phyloP scores from a whole-genome alignment of 345 rosid species.

The Abelmoschus esculentus region DNA sequence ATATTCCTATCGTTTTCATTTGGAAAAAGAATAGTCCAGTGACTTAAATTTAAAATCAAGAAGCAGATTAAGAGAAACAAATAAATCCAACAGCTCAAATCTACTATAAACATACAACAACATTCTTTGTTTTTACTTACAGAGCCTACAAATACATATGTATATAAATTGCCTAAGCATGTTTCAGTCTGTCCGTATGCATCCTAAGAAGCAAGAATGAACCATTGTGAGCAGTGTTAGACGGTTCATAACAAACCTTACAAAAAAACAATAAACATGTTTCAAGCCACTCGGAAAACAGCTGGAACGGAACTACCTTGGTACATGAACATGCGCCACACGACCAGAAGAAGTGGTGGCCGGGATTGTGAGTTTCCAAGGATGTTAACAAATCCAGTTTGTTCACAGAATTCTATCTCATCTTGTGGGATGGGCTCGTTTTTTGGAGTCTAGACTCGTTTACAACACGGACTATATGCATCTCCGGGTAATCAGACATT shows the following conservation, averaged over 20 bases:
- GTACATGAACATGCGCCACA: not conserved
- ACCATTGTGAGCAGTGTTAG: not conserved
- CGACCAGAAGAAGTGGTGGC: constrained; percentile 15
- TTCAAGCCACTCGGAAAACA: not conserved
- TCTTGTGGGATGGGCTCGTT: not conserved
- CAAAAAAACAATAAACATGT: not conserved
- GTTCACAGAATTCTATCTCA: constrained; percentile 13
- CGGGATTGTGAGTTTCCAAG: constrained; percentile 10
- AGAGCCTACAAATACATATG: not conserved
- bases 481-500: constrained; percentile 24
- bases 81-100: no score
- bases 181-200: not conserved
- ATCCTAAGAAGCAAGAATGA: not conserved
- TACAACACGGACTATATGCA: not conserved
- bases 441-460: constrained; percentile 9
- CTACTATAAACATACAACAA: not conserved
- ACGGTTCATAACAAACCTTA: not conserved
- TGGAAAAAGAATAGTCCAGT: no score
- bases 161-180: not conserved
- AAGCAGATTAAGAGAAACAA: not conserved
- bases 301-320: not conserved
- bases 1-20: no score
- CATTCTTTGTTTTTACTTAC: not conserved
- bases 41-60: no score
- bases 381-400: constrained; percentile 6